These are phyloP conservation scores for Polygonum maritimum DNA, from an alignment of 148 eudicot species.

Conservation along the genomic window DNA sequence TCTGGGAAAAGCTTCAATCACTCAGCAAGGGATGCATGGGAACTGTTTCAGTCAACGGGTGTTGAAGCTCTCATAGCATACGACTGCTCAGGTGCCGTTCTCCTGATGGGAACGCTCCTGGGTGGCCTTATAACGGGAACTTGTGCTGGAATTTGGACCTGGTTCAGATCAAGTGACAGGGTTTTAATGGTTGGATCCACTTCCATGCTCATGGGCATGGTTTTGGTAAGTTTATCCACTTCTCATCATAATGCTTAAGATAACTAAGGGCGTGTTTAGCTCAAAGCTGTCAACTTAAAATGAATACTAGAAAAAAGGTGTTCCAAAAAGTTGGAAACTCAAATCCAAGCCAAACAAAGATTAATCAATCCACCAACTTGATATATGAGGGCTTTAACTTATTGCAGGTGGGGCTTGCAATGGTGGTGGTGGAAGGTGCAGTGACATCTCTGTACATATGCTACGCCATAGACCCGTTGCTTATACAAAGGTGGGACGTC, in stretches of 20 bases:
- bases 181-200: slow-evolving; percentile 84
- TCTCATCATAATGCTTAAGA: background rate
- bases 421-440: slow-evolving; percentile 91
- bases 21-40: slow-evolving; percentile 99
- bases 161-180: slow-evolving; percentile 55
- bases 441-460: slow-evolving; percentile 88
- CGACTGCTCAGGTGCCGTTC: slow-evolving; percentile 96
- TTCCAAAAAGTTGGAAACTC: too few species aligned
- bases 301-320: background rate
- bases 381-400: background rate
- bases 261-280: background rate
- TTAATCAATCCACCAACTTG: background rate
- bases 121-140: slow-evolving; percentile 92
- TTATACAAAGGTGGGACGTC: slow-evolving; percentile 70
- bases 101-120: slow-evolving; percentile 73
- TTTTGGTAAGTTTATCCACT: slow-evolving; percentile 45
- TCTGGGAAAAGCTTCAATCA: slow-evolving; percentile 90
- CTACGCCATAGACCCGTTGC: slow-evolving; percentile 75
- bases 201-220: slow-evolving; percentile 94
- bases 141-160: slow-evolving; percentile 77
- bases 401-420: slow-evolving; percentile 76
- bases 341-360: too few species aligned
- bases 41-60: slow-evolving; percentile 91
- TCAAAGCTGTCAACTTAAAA: background rate
- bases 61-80: slow-evolving; percentile 91